Base-by-base conservation (phyloP, 2,329 filamentous ascomycete genomes). In the Raffaelea ambrosiae region DNA sequence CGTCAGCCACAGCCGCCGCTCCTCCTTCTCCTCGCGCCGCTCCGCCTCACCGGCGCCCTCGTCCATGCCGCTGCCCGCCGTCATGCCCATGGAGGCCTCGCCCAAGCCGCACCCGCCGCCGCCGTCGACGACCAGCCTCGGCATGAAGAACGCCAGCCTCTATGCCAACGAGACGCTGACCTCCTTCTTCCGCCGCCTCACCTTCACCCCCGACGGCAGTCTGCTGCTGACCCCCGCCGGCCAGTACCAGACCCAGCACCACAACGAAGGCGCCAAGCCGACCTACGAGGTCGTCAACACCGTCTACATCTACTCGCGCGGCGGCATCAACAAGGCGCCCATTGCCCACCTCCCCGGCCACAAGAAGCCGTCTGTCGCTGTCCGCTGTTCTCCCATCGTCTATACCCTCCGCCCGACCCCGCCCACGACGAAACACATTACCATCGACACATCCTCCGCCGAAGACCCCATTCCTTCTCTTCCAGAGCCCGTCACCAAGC, bases 141-240 rank as follows among this genome's bases (percentile, higher is more conserved):
- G 84, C 10, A 77, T 88, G 46, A 88, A 84, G 61, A 96, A 95
- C 58, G 83, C 89, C 39, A 89, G 83, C 56, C 83, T 98, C 41
- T 98, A 98, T 63, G 89, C 89, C 41, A 97, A 96, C 59, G 93
- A 98, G 66, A 96, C 91, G 0, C 78, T 97, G 51, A 96, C 91
- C 0, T 97, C 93, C 0, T 98, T 98, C 69, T 98, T 98, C 69
- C 79, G 93, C 46, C 81, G 93, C 42, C 72, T 98, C 44, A 90
- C 91, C 0, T 98, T 98, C 61, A 89, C 94, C 1, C 91, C 93
- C 0, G 94, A 98, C 61, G 93, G 93, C 22, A 95, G 90, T 62
- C 72, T 98, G 44, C 75, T 98, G 4, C 83, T 98, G 54, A 98
- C 93, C 0, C 93, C 93, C 2, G 91, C 93, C 2, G 93, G 93